Base-by-base conservation (phyloP, 345 rosid species). In the Gossypioides kirkii region DNA sequence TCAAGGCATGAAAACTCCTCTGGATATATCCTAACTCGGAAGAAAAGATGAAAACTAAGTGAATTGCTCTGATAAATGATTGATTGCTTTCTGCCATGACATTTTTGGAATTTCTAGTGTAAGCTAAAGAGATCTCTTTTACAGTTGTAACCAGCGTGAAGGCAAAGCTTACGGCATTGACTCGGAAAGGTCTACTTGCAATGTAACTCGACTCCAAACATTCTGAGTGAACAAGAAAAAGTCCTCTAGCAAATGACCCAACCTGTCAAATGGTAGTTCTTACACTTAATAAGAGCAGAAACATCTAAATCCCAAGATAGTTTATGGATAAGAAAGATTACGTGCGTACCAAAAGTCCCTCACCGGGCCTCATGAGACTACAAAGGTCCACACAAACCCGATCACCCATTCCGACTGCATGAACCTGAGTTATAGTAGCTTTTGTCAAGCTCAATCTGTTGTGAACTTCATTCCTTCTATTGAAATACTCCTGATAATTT, bases 341-440 rank as follows among this genome's bases (percentile, higher is more conserved):
- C 28, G 26, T 73, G 78, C 86, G 70, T 78, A 89, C 98, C 86
- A 90, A 86, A 77, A 94, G 96, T 63, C 97, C 98, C 86, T 90
- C 98, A 76, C 96, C 93, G 65, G 91, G 90, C 84, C 81, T 87
- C 94, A 91, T 88, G 67, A 94, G 94, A 79, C 97, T 91, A 73
- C 97, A 91, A 71, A 91, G 94, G 86, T 94, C 98, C 73, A 90
- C 96, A 83, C 97, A 94, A 32, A 90, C 94, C 69, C 96, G 82
- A 79, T 94, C 96, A 53, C 98, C 97, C 96, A 94, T 90, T 74
- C 97, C 94, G 45, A 80, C 89, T 64, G 80, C 82, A 53, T 83
- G 62, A 81, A 94, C 77, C 65, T 71, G 74, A 61, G 91, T 90
- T 68, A 91, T 64, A 4, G 86, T 86, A 10, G 89, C 97, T 84